Evolutionary conservation across 768 basidiomycete species (phyloP).

Genomic region (Leccinum uliginosum): DNA sequence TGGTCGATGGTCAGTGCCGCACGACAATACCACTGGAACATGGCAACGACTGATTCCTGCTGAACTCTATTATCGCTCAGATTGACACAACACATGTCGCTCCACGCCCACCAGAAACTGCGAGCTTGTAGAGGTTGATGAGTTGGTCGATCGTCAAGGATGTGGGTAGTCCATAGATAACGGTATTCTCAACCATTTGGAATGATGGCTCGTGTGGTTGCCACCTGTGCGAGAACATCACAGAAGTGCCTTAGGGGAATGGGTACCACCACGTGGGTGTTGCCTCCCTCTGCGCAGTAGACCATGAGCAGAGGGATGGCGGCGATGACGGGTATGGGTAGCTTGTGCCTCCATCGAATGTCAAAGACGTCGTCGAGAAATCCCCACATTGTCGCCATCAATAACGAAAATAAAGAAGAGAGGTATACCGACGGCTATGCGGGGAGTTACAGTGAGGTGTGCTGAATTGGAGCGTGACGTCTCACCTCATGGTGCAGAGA

Average conservation of each 20-base stretch:
- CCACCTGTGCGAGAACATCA: too few relatives aligned
- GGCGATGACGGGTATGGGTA: conserved; percentile 95
- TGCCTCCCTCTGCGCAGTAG: conserved; percentile 91
- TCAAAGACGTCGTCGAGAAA: conserved; percentile 98
- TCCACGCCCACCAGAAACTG: too few relatives aligned
- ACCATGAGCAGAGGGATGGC: conserved; percentile 94
- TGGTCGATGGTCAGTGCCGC: too few relatives aligned
- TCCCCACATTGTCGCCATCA: conserved; percentile 91
- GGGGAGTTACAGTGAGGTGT: neutral
- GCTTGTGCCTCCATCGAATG: conserved; percentile 96
- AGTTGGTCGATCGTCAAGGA: too few relatives aligned
- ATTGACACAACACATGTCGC: too few relatives aligned
- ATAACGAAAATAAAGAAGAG: conserved; percentile 82
- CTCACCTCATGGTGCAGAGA: conserved; percentile 72
- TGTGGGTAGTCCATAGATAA: too few relatives aligned
- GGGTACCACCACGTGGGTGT: conserved; percentile 92
- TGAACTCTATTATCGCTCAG: too few relatives aligned
- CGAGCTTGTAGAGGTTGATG: too few relatives aligned
- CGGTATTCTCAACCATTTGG: too few relatives aligned
- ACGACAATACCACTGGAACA: too few relatives aligned
- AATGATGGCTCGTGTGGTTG: too few relatives aligned
- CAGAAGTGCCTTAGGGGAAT: conserved; percentile 67
- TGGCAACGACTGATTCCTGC: too few relatives aligned
- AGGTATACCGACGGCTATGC: conserved; percentile 84
- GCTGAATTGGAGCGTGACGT: neutral